Evolutionary conservation across 108 stramenopile genomes (phyloP), one percentile per base, ranked within the genome.

Genomic region (Skeletonema potamos): DNA sequence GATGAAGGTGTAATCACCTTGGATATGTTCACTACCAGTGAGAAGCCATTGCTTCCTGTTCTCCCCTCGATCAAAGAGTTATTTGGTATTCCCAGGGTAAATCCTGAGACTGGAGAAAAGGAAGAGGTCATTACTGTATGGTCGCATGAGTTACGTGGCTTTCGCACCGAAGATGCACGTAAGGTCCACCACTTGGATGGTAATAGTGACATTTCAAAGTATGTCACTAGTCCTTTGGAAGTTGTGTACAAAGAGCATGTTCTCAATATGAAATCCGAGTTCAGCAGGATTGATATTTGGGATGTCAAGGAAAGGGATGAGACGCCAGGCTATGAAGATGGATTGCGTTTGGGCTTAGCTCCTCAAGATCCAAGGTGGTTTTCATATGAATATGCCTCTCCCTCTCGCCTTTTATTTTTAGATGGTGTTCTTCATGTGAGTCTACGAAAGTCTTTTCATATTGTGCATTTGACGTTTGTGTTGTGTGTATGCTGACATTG

Each of bases 1-100:
- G 89, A 90, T 18, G 90, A 91, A 60, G 95, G 95, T 24, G 90
- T 91, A 58, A 90, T 92, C 58, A 89, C 89, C 1, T 65, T 96
- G 15, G 95, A 96, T 76, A 51, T 96, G 44, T 93, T 93, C 69
- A 93, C 95, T 15, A 89, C 89, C n/a, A 67, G 78, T 58, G 65
- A 82, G 12, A 85, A 77, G 27, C 85, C 86, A 4, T 57, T 91
- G 18, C 48, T 95, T n/a, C 91, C 89, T 2, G 85, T 85, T 26
- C 67, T 95, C 1, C 76, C 79, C 9, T 73, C 60, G 29, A 87
- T 94, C 63, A 82, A 94, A 62, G 62, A 60, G 12, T 36, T 87
- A 26, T 92, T 92, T 67, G 87, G 82, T 20, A 54, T 89, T 12
- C 83, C 86, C 37, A 33, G 78, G 33, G 55, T 34, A 56, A 84